Conservation (phyloP, 805 yeast species). For the Candida adriatica region DNA sequence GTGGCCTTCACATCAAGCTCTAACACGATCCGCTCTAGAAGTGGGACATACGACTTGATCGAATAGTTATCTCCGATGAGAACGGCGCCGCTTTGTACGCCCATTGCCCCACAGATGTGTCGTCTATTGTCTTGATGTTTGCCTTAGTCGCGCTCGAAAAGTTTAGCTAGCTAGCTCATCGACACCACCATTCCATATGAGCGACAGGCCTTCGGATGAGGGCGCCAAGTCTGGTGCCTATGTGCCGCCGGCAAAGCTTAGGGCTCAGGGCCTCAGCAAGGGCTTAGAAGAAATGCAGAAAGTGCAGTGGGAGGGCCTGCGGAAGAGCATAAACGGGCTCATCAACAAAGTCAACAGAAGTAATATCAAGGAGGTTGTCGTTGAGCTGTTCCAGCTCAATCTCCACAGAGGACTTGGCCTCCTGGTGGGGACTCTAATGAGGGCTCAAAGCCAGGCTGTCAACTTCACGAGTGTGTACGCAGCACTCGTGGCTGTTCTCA, state of each 20-base stretch:
- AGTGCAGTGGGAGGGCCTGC: constrained; percentile 49
- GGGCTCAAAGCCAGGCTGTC: constrained; percentile 38
- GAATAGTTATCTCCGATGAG: constrained; percentile 13
- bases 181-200: too few relatives aligned
- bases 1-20: constrained; percentile 11
- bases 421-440: constrained; percentile 50
- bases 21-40: constrained; percentile 14
- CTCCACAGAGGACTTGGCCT: constrained; percentile 56
- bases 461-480: constrained; percentile 46
- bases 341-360: constrained; percentile 38
- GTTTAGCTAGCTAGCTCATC: too few relatives aligned
- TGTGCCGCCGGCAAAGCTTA: constrained; percentile 48
- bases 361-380: constrained; percentile 43
- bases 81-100: too few relatives aligned
- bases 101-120: neutral
- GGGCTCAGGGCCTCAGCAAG: constrained; percentile 30
- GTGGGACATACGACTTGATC: constrained; percentile 16
- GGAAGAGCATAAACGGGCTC: constrained; percentile 38
- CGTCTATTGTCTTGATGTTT: neutral
- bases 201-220: neutral
- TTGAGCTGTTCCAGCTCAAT: constrained; percentile 50
- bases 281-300: constrained; percentile 40
- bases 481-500: constrained; percentile 50
- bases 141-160: too few relatives aligned
- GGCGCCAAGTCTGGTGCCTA: constrained; percentile 31